These are phyloP conservation scores for Athelia sp. DNA, from an alignment of 1,284 basidiomycete species.

Conservation along the genomic window DNA sequence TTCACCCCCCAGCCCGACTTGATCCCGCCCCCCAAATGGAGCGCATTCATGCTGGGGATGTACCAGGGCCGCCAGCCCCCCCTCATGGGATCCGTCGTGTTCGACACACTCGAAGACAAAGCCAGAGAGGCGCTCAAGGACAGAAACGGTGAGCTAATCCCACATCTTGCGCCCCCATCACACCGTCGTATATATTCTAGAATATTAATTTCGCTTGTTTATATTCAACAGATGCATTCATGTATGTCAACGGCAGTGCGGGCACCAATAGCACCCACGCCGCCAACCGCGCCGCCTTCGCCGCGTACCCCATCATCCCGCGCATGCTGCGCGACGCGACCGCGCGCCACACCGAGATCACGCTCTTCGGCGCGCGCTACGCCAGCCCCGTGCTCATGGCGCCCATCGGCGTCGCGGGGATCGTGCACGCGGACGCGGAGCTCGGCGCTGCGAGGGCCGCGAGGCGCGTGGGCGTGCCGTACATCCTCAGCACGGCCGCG, in stretches of 20 bases:
- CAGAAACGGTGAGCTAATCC: no score
- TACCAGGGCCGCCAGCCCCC: no score
- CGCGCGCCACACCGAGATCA: conserved; percentile 48
- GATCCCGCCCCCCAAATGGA: no score
- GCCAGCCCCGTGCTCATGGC: conserved; percentile 64
- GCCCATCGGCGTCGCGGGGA: conserved; percentile 73
- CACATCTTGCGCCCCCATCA: no score
- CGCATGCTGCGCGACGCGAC: conserved; percentile 74
- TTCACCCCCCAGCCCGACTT: no score
- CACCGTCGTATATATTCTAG: no score
- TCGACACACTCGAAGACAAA: no score
- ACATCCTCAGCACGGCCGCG: conserved; percentile 70
- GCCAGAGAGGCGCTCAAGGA: no score
- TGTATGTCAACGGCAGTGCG: conserved; percentile 60
- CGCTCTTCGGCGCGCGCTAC: conserved; percentile 64
- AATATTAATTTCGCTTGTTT: no score
- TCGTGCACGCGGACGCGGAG: conserved; percentile 66
- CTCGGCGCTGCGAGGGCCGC: conserved; percentile 65
- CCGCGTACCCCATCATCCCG: conserved; percentile 63
- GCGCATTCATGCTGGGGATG: no score
- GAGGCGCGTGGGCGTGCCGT: conserved; percentile 57
- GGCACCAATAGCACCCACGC: conserved; percentile 53
- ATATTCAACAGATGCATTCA: conserved; percentile 61
- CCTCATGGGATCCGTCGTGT: no score
- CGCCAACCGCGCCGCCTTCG: conserved; percentile 52